Percentiles rank a stretch among this genome's conserved stretches.
Evolutionary conservation across 2,329 filamentous ascomycete species (phyloP).

Genomic region (Fusarium secorum): DNA sequence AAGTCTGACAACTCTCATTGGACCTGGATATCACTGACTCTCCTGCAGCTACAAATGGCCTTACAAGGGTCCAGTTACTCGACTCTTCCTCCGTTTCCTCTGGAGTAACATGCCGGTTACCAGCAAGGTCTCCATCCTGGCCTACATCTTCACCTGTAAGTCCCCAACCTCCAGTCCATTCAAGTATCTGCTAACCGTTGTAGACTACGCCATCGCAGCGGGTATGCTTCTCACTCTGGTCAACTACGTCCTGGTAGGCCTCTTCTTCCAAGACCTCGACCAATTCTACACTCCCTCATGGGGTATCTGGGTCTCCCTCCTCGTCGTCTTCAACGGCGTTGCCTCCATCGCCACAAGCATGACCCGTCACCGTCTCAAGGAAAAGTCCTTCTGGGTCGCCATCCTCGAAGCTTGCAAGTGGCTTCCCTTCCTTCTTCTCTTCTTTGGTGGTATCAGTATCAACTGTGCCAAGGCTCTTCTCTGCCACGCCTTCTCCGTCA

Average conservation of each 20-base stretch:
- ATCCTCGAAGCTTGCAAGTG: constrained; percentile 40
- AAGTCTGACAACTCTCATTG: rapidly evolving
- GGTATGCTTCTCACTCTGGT: constrained; percentile 70
- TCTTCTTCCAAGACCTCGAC: constrained; percentile 71
- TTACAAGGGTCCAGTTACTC: constrained; percentile 69
- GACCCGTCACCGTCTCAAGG: constrained; percentile 40
- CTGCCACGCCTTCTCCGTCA: constrained; percentile 40
- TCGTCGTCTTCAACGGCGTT: constrained; percentile 40
- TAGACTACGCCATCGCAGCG: constrained; percentile 71
- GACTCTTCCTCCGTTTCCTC: constrained; percentile 50
- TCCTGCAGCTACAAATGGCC: constrained; percentile 58
- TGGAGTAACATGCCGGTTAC: constrained; percentile 61
- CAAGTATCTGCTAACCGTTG: neutral
- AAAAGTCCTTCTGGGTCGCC: constrained; percentile 40
- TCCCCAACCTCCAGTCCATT: rapidly evolving
- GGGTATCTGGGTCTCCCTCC: constrained; percentile 63
- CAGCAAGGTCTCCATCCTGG: constrained; percentile 74
- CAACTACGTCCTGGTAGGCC: constrained; percentile 79
- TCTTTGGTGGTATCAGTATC: constrained; percentile 44
- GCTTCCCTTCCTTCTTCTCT: constrained; percentile 42
- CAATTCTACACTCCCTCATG: constrained; percentile 74
- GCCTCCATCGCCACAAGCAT: constrained; percentile 38
- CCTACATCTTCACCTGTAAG: constrained; percentile 70
- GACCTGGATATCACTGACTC: rapidly evolving
- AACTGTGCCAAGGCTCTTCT: constrained; percentile 42